Evolutionary conservation across 306 rosid genomes (phyloP).

Genomic region (Vicia sativa): DNA sequence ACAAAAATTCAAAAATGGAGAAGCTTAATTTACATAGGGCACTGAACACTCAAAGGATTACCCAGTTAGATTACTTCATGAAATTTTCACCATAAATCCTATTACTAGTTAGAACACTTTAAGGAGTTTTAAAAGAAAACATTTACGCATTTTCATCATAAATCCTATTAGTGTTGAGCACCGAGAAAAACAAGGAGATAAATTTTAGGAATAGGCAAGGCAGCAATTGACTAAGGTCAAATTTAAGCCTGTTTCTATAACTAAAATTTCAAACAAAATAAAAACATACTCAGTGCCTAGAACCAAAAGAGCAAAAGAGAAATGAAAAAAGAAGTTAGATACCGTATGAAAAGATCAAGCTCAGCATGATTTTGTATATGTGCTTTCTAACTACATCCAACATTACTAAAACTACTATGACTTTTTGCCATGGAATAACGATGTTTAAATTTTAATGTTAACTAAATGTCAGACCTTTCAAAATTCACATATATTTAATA

Average conservation of each 20-base stretch:
- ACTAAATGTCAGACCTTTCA: conserved; percentile 8
- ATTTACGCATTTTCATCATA: conserved; percentile 28
- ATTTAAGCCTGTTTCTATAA: conserved; percentile 17
- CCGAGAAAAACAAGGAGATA: not conserved
- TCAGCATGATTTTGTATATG: conserved; percentile 8
- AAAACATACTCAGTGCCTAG: conserved; percentile 11
- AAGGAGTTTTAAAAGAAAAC: no score
- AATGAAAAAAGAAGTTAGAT: not conserved
- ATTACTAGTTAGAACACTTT: no score
- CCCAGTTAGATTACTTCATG: not conserved
- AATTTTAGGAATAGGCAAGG: not conserved
- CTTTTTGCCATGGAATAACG: not conserved
- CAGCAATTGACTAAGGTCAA: conserved; percentile 26
- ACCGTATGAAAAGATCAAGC: not conserved
- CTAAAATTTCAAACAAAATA: not conserved
- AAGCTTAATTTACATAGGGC: conserved; percentile 9
- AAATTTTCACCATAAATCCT: conserved; percentile 26
- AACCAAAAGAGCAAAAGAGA: not conserved
- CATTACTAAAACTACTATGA: conserved; percentile 30
- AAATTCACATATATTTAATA: conserved; percentile 12
- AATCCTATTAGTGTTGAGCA: conserved; percentile 4
- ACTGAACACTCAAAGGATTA: conserved; percentile 16
- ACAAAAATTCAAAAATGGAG: conserved; percentile 14
- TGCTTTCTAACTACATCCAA: conserved; percentile 16
- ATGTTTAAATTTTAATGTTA: conserved; percentile 22